phyloP scores from a whole-genome alignment of 1,284 basidiomycete genomes.

The Puccinia polysora region DNA sequence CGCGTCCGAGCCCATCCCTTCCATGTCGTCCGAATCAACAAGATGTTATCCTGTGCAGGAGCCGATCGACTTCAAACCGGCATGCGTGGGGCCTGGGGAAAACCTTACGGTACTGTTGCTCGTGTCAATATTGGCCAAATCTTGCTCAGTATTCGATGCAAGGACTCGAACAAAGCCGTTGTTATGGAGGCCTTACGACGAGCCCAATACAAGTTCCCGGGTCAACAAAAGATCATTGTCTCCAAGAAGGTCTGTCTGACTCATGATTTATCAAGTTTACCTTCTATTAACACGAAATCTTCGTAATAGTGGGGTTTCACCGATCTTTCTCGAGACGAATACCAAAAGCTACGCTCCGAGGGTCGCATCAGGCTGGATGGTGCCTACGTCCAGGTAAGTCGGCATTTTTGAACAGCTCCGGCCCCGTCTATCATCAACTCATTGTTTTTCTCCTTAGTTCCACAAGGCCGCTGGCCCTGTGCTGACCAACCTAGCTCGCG shows the following conservation, averaged over 20 bases:
- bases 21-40: constrained; percentile 99
- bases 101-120: constrained; percentile 92
- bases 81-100: constrained; percentile 99
- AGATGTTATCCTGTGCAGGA: constrained; percentile 99
- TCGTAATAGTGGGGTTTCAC: constrained; percentile 35
- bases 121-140: constrained; percentile 97
- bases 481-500: constrained; percentile 28
- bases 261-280: not conserved
- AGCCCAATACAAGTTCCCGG: constrained; percentile 76
- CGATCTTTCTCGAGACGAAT: constrained; percentile 33
- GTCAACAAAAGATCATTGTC: constrained; percentile 43
- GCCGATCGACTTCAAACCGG: constrained; percentile 97
- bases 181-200: constrained; percentile 95
- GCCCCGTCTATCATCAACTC: not conserved
- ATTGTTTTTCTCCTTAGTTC: constrained; percentile 10
- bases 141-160: constrained; percentile 89
- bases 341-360: constrained; percentile 28
- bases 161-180: constrained; percentile 78
- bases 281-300: not conserved
- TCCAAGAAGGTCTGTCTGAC: constrained; percentile 34
- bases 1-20: constrained; percentile 96
- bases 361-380: constrained; percentile 35
- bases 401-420: not conserved
- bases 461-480: constrained; percentile 37
- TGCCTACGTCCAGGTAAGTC: constrained; percentile 34